A percentile compares a stretch with the other conserved stretches of the same genome.
Evolutionary conservation across 2,329 filamentous ascomycete genomes (phyloP).

Genomic region (Cadophora luteo-olivacea): DNA sequence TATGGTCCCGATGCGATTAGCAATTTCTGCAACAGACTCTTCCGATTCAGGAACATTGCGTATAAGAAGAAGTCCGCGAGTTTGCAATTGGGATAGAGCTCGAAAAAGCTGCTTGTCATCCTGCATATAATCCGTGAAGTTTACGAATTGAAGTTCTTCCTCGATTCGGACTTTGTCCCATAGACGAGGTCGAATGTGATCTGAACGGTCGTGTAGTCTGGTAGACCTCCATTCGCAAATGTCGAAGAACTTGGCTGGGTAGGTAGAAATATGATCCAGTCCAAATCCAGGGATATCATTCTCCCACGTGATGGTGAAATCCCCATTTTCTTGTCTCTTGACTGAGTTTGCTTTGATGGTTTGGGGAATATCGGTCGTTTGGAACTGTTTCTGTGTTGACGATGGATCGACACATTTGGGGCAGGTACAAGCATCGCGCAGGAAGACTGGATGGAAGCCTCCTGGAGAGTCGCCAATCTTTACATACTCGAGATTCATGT

Average conservation of each 20-base stretch:
- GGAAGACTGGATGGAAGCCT: constrained; percentile 40
- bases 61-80: constrained; percentile 78
- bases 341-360: constrained; percentile 50
- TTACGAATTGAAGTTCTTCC: constrained; percentile 61
- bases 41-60: constrained; percentile 74
- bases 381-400: constrained; percentile 69
- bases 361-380: constrained; percentile 66
- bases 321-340: constrained; percentile 47
- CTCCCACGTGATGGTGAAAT: constrained; percentile 60
- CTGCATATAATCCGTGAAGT: constrained; percentile 75
- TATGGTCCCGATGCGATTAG: constrained; percentile 75
- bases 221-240: neutral
- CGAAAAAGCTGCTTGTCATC: constrained; percentile 61
- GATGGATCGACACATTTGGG: constrained; percentile 61
- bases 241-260: constrained; percentile 32
- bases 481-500: constrained; percentile 20
- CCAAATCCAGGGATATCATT: constrained; percentile 54
- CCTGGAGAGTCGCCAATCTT: constrained; percentile 12
- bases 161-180: constrained; percentile 56
- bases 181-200: constrained; percentile 18
- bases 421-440: constrained; percentile 67
- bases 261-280: constrained; percentile 38
- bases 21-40: constrained; percentile 70
- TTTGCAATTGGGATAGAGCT: constrained; percentile 67
- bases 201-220: constrained; percentile 13